Conservation (phyloP, 2,329 filamentous ascomycete genomes). For the Bipolaris sorokiniana region DNA sequence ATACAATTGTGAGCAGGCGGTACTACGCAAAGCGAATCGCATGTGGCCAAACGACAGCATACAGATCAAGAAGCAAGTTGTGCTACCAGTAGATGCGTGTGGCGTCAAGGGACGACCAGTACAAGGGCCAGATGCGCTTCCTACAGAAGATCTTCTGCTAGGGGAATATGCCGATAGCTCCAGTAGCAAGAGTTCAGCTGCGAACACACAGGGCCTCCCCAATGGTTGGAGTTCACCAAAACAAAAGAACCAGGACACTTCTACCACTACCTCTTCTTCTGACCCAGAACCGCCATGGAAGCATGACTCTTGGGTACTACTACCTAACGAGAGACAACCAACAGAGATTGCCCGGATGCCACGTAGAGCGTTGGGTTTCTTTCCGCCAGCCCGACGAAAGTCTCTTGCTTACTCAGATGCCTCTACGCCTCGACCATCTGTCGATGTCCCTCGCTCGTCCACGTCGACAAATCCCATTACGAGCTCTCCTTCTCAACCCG, state of each 20-base stretch:
- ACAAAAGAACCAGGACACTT: slow-evolving; percentile 40
- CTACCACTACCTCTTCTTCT: slow-evolving; percentile 41
- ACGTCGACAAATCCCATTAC: slow-evolving; percentile 40
- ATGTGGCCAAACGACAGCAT: slow-evolving; percentile 95
- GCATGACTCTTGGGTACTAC: slow-evolving; percentile 86
- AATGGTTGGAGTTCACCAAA: slow-evolving; percentile 49
- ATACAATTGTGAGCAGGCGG: slow-evolving; percentile 84
- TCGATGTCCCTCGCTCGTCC: slow-evolving; percentile 63
- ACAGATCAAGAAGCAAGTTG: slow-evolving; percentile 78
- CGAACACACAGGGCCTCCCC: slow-evolving; percentile 34
- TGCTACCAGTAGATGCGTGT: slow-evolving; percentile 89
- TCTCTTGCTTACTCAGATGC: slow-evolving; percentile 69
- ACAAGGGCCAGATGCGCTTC: slow-evolving; percentile 39
- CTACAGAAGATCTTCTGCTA: slow-evolving; percentile 50
- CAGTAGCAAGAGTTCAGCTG: slow-evolving; percentile 19
- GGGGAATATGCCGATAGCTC: slow-evolving; percentile 37
- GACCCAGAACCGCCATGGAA: slow-evolving; percentile 71
- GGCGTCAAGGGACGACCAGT: slow-evolving; percentile 75
- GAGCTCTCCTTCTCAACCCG: slow-evolving; percentile 48
- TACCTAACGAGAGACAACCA: slow-evolving; percentile 73
- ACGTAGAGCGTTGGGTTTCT: slow-evolving; percentile 82
- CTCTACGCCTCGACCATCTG: slow-evolving; percentile 70
- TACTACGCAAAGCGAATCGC: slow-evolving; percentile 85
- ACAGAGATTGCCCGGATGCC: slow-evolving; percentile 87
- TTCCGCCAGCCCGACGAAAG: slow-evolving; percentile 89